phyloP scores from a whole-genome alignment of 202 grass and related monocot genomes.

The Saccharum hybrid region DNA sequence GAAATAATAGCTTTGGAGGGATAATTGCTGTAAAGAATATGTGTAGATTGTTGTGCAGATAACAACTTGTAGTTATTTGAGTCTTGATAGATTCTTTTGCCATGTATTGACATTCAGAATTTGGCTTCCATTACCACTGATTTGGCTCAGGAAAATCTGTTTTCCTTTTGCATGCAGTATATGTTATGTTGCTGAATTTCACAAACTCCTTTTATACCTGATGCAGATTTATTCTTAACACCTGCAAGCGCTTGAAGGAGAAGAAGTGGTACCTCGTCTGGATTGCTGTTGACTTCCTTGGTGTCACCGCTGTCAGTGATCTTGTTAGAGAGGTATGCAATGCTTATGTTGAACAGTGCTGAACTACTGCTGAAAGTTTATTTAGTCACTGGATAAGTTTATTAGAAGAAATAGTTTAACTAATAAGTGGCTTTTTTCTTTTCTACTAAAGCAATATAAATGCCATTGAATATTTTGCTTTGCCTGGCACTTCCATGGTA shows the following conservation, averaged over 20 bases:
- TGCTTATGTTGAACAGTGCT: conserved; percentile 14
- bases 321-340: conserved; percentile 80
- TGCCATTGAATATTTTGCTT: too few species aligned
- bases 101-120: neutral
- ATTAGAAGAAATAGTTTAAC: neutral
- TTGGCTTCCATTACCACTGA: neutral
- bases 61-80: neutral
- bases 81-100: neutral
- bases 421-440: too few species aligned
- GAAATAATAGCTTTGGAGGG: neutral
- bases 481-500: conserved; percentile 1
- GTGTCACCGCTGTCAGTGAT: conserved; percentile 73
- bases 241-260: conserved; percentile 85
- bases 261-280: conserved; percentile 86
- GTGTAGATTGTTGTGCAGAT: neutral
- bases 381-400: too few species aligned
- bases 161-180: neutral
- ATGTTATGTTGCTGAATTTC: neutral
- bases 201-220: neutral
- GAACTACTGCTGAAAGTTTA: conserved; percentile 10
- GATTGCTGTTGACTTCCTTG: conserved; percentile 85
- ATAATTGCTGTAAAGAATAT: conserved; percentile 12
- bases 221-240: conserved; percentile 78
- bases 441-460: too few species aligned
- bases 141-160: neutral